Base-by-base conservation (phyloP, 306 rosid species). In the Cajanus cajan region DNA sequence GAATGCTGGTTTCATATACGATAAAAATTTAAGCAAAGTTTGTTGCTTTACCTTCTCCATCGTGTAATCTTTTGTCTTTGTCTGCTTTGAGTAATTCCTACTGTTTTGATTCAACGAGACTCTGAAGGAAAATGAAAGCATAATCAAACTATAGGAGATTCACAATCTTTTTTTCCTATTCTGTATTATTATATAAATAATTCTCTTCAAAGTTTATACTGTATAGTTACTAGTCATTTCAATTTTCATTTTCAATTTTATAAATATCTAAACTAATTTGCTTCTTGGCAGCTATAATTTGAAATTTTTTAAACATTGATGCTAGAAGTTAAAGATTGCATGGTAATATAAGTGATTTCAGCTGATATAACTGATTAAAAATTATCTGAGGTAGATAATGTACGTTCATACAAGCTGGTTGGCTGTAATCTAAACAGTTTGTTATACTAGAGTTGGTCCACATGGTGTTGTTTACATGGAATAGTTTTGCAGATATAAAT, bases 1-100 rank as follows among this genome's bases (percentile, higher is more conserved):
- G 94, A 81, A 86, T 82, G 77, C 52, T 77, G 98, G 98, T 84
- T 95, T 87, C 94, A 86, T 87, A 65, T 95, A 95, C 84, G 88
- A 92, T 7, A 78, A 90, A 82, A 86, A 86, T 87, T 84, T 95
- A 82, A 85, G 87, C 89, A 44, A 90, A 79, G 97, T 94, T 87
- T 81, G 97, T 94, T 90, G 73, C 89, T 84, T 85, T 79, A 83
- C 82, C 94, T 87, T 82, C 66, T 44, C 78, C 54, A 64, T 63
- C 36, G 39, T 63, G 64, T 74, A 80, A 73, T 71, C 16, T 24
- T 86, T 70, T 71, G 70, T 76, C 75, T 78, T 37, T 45, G 43
- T 43, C 40, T 89, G 65, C 78, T 68, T 55, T 73, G 71, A 25
- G 40, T 54, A 25, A 39, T 62, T 40, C 25, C 8, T 55, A 34